phyloP scores from a whole-genome alignment of 805 yeast genomes.

The Starmerella geochares region DNA sequence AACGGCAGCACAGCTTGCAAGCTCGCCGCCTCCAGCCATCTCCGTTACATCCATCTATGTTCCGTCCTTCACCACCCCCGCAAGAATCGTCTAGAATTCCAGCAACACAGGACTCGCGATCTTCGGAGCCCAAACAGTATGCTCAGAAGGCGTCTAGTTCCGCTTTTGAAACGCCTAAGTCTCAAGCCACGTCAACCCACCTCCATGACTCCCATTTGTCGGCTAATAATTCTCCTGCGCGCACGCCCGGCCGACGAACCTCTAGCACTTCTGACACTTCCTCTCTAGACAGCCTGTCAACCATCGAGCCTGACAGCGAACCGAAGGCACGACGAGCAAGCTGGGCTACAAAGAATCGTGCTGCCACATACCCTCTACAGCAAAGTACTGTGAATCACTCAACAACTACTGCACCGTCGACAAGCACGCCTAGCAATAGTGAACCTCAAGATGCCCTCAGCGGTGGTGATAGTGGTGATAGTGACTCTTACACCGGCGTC shows the following conservation, averaged over 20 bases:
- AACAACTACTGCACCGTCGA: background rate
- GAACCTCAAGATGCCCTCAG: background rate
- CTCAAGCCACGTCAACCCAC: background rate
- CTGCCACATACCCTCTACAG: background rate
- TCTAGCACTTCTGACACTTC: background rate
- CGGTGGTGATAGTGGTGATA: background rate
- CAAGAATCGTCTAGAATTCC: background rate
- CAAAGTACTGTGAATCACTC: constrained; percentile 4
- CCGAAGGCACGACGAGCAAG: background rate
- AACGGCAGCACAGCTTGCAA: background rate
- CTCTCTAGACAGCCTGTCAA: background rate
- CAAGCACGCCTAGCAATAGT: background rate
- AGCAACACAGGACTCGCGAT: background rate
- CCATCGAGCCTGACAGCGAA: background rate
- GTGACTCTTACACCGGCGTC: background rate
- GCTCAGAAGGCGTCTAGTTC: background rate
- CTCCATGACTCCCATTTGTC: background rate
- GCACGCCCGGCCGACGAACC: background rate
- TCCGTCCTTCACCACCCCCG: constrained; percentile 4
- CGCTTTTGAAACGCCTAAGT: background rate
- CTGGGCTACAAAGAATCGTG: background rate
- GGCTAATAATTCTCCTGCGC: background rate
- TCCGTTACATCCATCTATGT: background rate
- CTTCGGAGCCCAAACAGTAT: background rate
- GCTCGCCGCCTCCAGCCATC: background rate